Conservation (phyloP, 2,329 filamentous ascomycete species). For the Drechslera avenae region DNA sequence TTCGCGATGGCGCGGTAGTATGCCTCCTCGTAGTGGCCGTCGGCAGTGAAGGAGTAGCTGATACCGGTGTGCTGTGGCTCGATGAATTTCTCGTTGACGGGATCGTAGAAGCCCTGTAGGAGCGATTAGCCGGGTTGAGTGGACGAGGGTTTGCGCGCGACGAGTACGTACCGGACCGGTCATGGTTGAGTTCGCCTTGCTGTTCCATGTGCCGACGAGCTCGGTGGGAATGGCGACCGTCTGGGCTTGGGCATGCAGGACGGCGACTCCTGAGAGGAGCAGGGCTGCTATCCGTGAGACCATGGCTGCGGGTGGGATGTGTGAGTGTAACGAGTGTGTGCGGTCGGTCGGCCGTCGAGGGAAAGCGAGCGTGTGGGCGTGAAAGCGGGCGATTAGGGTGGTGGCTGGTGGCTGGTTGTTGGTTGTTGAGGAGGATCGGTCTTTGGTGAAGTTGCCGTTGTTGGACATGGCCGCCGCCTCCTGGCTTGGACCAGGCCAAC, state of each 20-base stretch:
- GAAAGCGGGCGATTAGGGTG: slow-evolving; percentile 5
- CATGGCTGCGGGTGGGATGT: slow-evolving; percentile 16
- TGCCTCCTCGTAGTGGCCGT: slow-evolving; percentile 71
- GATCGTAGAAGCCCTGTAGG: slow-evolving; percentile 70
- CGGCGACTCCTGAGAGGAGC: slow-evolving; percentile 45
- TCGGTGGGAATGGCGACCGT: slow-evolving; percentile 37
- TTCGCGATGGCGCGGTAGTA: slow-evolving; percentile 73
- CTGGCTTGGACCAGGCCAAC: slow-evolving; percentile 22
- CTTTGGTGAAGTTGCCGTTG: slow-evolving; percentile 22
- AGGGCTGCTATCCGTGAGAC: slow-evolving; percentile 38
- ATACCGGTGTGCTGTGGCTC: slow-evolving; percentile 70
- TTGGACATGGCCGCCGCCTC: slow-evolving; percentile 18
- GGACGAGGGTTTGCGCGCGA: slow-evolving; percentile 10
- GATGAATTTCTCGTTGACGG: slow-evolving; percentile 66
- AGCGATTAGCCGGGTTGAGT: slow-evolving; percentile 17
- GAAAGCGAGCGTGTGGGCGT: slow-evolving; percentile 20
- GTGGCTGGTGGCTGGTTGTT: not conserved
- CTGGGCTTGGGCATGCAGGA: slow-evolving; percentile 43
- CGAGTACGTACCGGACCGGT: slow-evolving; percentile 65
- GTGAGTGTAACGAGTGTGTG: slow-evolving; percentile 16
- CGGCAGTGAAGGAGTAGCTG: slow-evolving; percentile 73
- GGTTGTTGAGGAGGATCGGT: slow-evolving; percentile 17
- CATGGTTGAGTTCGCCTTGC: slow-evolving; percentile 70
- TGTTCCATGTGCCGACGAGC: slow-evolving; percentile 73
- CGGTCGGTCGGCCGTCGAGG: slow-evolving; percentile 2